phyloP scores from a whole-genome alignment of 805 yeast genomes.

The Schizosaccharomyces cryophilus region DNA sequence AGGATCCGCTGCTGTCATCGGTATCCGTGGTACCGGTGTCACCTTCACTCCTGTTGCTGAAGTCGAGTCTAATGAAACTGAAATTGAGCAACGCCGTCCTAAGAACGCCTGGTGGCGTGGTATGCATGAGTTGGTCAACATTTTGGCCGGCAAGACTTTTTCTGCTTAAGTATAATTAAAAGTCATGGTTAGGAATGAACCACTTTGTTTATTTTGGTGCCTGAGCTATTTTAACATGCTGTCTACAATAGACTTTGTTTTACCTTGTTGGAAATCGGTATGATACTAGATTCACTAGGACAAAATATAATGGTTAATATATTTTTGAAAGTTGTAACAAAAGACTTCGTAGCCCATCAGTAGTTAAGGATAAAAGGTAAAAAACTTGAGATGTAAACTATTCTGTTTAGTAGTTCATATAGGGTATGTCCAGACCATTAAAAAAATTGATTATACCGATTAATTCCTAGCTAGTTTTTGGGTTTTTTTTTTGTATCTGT shows the following conservation, averaged over 20 bases:
- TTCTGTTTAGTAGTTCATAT: neutral
- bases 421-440: neutral
- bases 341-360: neutral
- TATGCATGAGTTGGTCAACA: constrained; percentile 56
- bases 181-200: neutral
- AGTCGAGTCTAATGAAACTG: constrained; percentile 73
- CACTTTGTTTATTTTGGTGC: neutral
- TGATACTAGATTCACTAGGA: neutral
- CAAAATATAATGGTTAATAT: neutral
- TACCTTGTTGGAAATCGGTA: no score
- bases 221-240: neutral
- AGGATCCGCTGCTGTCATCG: constrained; percentile 57
- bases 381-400: neutral
- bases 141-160: constrained; percentile 26
- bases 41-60: constrained; percentile 48
- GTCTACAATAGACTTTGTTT: no score
- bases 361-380: neutral
- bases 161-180: neutral
- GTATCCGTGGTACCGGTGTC: constrained; percentile 56
- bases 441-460: no score
- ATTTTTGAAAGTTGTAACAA: neutral
- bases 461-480: no score
- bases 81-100: constrained; percentile 60
- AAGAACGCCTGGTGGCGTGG: constrained; percentile 64
- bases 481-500: no score